Evolutionary conservation across 192 early-diverging fungal genomes (phyloP), one percentile per base, ranked within the genome.

Genomic region (Podila minutissima): DNA sequence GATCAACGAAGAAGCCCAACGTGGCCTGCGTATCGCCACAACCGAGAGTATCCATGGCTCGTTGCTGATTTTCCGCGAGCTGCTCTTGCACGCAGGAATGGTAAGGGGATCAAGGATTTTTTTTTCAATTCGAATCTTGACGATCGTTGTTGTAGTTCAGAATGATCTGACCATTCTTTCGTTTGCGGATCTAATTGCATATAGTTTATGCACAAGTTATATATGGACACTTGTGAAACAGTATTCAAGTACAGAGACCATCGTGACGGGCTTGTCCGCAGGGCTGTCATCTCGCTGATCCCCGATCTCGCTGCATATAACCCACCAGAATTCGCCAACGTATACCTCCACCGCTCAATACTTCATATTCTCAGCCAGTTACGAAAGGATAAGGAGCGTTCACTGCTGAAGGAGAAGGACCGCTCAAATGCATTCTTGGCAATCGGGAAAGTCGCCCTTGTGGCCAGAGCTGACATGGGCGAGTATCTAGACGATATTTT

Each of bases 31-130:
- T 41, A 71, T 88, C n/a, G 88, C 85, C 29, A 93, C 81, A 51
- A 85, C 91, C 6, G 96, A 97, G 65, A 87, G 91, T 19, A 90
- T 92, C n/a, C 97, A 98, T 78, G 96, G 95, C 3, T 90, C 92
- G 37, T 84, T 98, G 24, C 84, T 99, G 55, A 93, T 91, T 1
- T 89, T 92, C 73, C 88, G 92, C 38, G 95, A 94, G 69, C 81
- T 99, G 46, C 82, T 98, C 20, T 82, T 86, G 55, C 93, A 95
- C 71, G 90, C 95, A 51, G 93, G 92, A 62, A 92, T 91, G 89
- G 94, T 95, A 74, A 33, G 76, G 19, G n/a, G 19, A 26, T 38
- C 17, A 26, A 26, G 9, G 11, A 41, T 9, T 35, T 33, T 66
- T 24, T 63, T 67, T 38, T 61, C 28, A 28, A 17, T 15, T 61